A percentile compares a stretch with the other conserved stretches of the same genome.
phyloP scores from a whole-genome alignment of 2,329 filamentous ascomycete species.

The Coccinonectria pachysandricola region DNA sequence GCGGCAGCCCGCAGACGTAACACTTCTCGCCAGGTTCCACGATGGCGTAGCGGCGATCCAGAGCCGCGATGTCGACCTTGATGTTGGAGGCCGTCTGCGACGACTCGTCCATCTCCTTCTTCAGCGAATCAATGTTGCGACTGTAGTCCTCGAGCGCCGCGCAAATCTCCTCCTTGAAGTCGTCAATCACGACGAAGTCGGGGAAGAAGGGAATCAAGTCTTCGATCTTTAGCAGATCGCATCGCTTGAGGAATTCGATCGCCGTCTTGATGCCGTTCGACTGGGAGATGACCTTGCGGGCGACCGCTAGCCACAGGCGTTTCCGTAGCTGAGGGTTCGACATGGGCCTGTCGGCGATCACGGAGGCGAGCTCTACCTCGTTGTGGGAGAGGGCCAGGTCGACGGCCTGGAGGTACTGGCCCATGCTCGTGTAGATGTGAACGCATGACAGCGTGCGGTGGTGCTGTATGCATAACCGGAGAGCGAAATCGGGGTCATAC shows the following conservation, averaged over 20 bases:
- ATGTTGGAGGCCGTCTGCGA: conserved; percentile 84
- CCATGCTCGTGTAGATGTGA: conserved; percentile 96
- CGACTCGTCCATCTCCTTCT: conserved; percentile 92
- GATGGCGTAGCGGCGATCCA: conserved; percentile 87
- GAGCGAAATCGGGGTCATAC: conserved; percentile 92
- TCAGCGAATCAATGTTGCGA: conserved; percentile 77
- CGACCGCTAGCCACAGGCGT: conserved; percentile 89
- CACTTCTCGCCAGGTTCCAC: conserved; percentile 94
- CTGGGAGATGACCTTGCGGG: conserved; percentile 83
- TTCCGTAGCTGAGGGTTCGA: conserved; percentile 75
- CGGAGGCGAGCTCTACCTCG: conserved; percentile 79
- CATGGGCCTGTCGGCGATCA: conserved; percentile 78
- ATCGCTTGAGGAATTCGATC: conserved; percentile 86
- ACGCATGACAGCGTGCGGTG: conserved; percentile 88
- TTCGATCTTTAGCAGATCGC: conserved; percentile 87
- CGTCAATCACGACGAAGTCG: conserved; percentile 96
- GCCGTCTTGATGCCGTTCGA: conserved; percentile 83
- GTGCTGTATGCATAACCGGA: conserved; percentile 90
- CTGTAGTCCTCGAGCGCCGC: conserved; percentile 86
- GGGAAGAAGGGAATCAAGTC: conserved; percentile 98
- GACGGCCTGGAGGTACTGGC: conserved; percentile 85
- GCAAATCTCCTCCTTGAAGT: conserved; percentile 98
- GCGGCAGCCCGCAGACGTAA: conserved; percentile 74
- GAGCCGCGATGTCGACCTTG: conserved; percentile 72
- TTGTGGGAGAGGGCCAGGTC: conserved; percentile 84